phyloP scores from a whole-genome alignment of 441 rosid species.

The Lepidium campestre region DNA sequence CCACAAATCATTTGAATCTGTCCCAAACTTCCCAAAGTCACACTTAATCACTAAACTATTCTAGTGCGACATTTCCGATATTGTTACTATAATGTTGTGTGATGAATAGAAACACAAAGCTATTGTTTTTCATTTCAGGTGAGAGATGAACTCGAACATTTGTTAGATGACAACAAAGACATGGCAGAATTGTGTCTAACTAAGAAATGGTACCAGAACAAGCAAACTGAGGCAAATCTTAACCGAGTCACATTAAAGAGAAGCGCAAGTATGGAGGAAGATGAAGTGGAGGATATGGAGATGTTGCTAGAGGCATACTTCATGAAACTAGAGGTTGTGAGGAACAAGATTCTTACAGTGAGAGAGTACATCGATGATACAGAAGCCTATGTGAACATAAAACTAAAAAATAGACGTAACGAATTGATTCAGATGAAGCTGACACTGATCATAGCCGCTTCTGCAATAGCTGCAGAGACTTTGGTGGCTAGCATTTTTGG shows the following conservation, averaged over 20 bases:
- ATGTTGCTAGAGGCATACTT: slow-evolving; percentile 95
- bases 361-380: slow-evolving; percentile 96
- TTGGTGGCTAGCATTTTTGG: slow-evolving; percentile 71
- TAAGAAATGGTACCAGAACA: slow-evolving; percentile 76
- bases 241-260: slow-evolving; percentile 52
- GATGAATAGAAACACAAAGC: background rate
- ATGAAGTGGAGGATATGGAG: slow-evolving; percentile 88
- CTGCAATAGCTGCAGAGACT: slow-evolving; percentile 70
- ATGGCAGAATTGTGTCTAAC: slow-evolving; percentile 84
- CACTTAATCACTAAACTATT: too few species aligned
- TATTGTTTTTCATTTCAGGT: slow-evolving; percentile 42
- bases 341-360: slow-evolving; percentile 91
- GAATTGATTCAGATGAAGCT: slow-evolving; percentile 91
- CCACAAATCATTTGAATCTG: too few species aligned
- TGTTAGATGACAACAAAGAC: slow-evolving; percentile 85
- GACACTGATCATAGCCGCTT: slow-evolving; percentile 75
- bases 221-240: slow-evolving; percentile 63
- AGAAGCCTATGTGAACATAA: slow-evolving; percentile 91
- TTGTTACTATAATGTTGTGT: background rate
- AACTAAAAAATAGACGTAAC: slow-evolving; percentile 84
- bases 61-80: too few species aligned
- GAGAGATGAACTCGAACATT: slow-evolving; percentile 91
- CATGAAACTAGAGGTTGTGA: slow-evolving; percentile 90
- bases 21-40: too few species aligned
- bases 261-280: slow-evolving; percentile 61